Conservation (phyloP, 805 yeast species). For the Candida quercuum region DNA sequence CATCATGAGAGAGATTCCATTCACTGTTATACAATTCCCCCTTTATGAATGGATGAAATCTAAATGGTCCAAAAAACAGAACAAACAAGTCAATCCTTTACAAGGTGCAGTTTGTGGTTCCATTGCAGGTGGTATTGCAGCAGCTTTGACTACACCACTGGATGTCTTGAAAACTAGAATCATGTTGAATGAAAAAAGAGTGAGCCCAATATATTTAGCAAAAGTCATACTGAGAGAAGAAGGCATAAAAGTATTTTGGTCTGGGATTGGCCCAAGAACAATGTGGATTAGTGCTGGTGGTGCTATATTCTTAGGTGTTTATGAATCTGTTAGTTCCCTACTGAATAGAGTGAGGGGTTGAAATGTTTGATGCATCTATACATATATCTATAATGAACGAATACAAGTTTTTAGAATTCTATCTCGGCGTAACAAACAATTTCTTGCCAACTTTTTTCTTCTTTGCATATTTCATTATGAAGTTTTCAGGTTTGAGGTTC, state of each 20-base stretch:
- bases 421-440: slow-evolving; percentile 27
- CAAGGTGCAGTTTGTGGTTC: slow-evolving; percentile 86
- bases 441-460: slow-evolving; percentile 43
- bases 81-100: slow-evolving; percentile 46
- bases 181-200: slow-evolving; percentile 59
- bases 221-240: slow-evolving; percentile 58
- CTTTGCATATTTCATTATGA: slow-evolving; percentile 58
- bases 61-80: slow-evolving; percentile 42
- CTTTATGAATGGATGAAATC: slow-evolving; percentile 78
- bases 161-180: slow-evolving; percentile 79
- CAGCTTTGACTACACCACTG: slow-evolving; percentile 75
- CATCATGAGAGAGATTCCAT: slow-evolving; percentile 92
- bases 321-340: slow-evolving; percentile 47
- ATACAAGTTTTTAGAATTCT: neutral
- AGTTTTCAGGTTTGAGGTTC: slow-evolving; percentile 48
- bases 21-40: slow-evolving; percentile 94
- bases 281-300: slow-evolving; percentile 99
- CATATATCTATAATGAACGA: too few species aligned
- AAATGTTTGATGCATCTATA: too few species aligned
- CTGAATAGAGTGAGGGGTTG: slow-evolving; percentile 3
- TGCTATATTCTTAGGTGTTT: slow-evolving; percentile 92
- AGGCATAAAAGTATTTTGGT: slow-evolving; percentile 65
- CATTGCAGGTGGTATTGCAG: slow-evolving; percentile 77
- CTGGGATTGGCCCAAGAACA: slow-evolving; percentile 93
- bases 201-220: slow-evolving; percentile 44